These are phyloP conservation scores for Benincasa hispida DNA, from an alignment of 306 rosid genomes.

Conservation along the genomic window DNA sequence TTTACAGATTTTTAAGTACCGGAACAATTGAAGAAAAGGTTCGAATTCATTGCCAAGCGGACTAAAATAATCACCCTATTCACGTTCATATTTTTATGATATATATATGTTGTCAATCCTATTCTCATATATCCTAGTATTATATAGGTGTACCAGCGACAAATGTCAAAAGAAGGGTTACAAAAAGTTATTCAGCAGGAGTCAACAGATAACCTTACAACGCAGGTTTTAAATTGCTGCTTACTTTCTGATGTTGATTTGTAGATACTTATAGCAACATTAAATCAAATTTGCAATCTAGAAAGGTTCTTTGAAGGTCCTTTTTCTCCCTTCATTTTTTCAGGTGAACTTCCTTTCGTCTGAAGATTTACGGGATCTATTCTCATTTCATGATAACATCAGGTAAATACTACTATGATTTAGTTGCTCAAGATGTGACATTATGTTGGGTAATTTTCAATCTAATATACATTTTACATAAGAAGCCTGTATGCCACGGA, in stretches of 20 bases:
- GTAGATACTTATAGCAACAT: too few relatives aligned
- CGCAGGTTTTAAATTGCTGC: conserved; percentile 38
- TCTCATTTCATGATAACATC: conserved; percentile 57
- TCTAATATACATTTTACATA: background rate
- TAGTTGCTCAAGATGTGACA: background rate
- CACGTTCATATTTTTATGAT: conserved; percentile 3
- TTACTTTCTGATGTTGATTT: conserved; percentile 10
- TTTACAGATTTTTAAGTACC: conserved; percentile 78
- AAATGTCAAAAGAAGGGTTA: conserved; percentile 98
- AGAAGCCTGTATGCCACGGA: background rate
- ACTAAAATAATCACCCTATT: conserved; percentile 6
- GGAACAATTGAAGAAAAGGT: conserved; percentile 99
- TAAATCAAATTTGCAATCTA: background rate
- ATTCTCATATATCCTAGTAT: conserved; percentile 1
- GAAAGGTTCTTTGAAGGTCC: background rate
- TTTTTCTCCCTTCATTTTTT: background rate
- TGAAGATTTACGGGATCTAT: conserved; percentile 88
- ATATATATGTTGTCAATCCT: background rate
- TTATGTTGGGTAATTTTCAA: background rate
- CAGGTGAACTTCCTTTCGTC: conserved; percentile 71
- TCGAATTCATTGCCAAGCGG: conserved; percentile 14
- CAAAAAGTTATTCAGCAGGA: conserved; percentile 93
- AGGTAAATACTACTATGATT: conserved; percentile 27
- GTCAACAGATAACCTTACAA: conserved; percentile 36
- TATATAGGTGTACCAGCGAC: conserved; percentile 87